These are phyloP conservation scores for Nemania sp. DNA, from an alignment of 2,329 filamentous ascomycete species.

Conservation along the genomic window DNA sequence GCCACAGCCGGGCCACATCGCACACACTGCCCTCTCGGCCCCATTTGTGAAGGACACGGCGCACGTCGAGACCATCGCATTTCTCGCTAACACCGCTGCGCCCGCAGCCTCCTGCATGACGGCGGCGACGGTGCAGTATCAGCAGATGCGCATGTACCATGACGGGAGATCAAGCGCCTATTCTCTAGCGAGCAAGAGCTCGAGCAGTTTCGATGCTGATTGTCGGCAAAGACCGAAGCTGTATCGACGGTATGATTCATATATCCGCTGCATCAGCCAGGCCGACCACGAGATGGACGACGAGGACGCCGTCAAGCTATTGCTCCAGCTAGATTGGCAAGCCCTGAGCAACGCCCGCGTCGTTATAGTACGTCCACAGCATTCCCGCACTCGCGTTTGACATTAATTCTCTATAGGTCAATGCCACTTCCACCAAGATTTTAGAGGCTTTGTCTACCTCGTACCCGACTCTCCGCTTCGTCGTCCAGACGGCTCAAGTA, in stretches of 20 bases:
- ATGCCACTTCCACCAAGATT: no score
- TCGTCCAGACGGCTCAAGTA: conserved; percentile 32
- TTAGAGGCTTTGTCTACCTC: neutral
- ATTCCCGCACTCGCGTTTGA: neutral
- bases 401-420: neutral
- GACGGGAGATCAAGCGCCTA: neutral
- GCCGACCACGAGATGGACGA: no score
- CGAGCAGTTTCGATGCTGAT: no score
- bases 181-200: conserved; percentile 21
- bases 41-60: conserved; percentile 43
- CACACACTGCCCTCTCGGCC: conserved; percentile 46
- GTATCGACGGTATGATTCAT: no score
- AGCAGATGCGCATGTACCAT: neutral
- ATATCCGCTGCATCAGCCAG: no score
- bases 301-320: no score
- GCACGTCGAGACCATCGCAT: conserved; percentile 46
- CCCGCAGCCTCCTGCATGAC: conserved; percentile 45
- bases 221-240: no score
- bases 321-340: no score
- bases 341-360: no score
- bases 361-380: no score
- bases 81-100: conserved; percentile 43
- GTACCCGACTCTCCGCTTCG: conserved; percentile 35
- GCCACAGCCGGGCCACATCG: conserved; percentile 39
- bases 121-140: conserved; percentile 27